phyloP scores from a whole-genome alignment of 768 basidiomycete genomes.

The Lentinula guzmanii region DNA sequence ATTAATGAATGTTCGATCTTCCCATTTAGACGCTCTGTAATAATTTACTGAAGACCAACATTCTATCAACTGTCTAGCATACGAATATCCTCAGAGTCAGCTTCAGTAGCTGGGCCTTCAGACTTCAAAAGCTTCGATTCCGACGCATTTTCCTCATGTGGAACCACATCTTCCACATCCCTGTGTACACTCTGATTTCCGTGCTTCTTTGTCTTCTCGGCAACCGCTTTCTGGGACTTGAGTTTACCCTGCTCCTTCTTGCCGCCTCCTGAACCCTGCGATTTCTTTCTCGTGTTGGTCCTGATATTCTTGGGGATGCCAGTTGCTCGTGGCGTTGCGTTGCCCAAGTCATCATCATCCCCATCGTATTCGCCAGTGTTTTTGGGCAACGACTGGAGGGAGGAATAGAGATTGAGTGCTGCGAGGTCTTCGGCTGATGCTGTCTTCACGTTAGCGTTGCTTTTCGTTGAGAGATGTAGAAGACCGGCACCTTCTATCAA shows the following conservation, averaged over 20 bases:
- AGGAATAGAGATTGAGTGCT: not conserved
- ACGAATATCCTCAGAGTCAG: not conserved
- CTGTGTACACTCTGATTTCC: not conserved
- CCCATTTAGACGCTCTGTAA: not conserved
- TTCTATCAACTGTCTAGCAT: not conserved
- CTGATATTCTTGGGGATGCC: conserved; percentile 8
- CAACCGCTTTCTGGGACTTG: conserved; percentile 44
- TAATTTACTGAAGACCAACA: not conserved
- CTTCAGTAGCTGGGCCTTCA: not conserved
- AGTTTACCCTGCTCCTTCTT: conserved; percentile 43
- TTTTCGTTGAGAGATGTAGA: not conserved
- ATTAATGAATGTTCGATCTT: not conserved
- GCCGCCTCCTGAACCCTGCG: conserved; percentile 17
- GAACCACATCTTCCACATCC: conserved; percentile 6
- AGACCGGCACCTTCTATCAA: not conserved
- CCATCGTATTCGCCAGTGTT: not conserved
- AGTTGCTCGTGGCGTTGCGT: not conserved
- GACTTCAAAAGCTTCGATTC: not conserved
- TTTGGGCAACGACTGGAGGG: conserved; percentile 2
- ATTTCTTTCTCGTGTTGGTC: conserved; percentile 16
- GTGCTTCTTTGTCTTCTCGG: conserved; percentile 22
- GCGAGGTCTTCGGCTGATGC: not conserved
- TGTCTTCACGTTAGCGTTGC: not conserved
- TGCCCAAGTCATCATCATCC: not conserved
- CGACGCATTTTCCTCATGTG: conserved; percentile 15